Conservation (phyloP, 441 rosid species). For the Biscutella laevigata region DNA sequence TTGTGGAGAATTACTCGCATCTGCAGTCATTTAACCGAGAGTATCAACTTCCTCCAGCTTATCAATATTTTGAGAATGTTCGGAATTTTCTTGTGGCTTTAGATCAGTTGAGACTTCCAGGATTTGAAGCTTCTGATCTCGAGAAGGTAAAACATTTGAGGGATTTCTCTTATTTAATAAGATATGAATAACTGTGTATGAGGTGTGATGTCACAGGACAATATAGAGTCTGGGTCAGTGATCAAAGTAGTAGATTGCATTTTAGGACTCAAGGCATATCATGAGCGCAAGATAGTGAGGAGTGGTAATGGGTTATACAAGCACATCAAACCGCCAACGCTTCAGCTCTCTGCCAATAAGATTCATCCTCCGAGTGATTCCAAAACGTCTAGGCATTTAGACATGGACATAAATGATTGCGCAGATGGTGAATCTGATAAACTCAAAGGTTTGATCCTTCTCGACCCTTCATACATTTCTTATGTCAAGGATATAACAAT, state of each 20-base stretch:
- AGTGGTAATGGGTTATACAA: constrained; percentile 49
- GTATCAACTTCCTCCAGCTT: constrained; percentile 65
- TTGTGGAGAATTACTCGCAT: constrained; percentile 55
- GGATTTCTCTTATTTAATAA: not conserved
- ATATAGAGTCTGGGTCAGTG: constrained; percentile 65
- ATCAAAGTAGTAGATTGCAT: constrained; percentile 81
- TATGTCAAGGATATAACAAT: not conserved
- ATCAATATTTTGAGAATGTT: constrained; percentile 87
- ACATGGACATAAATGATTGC: constrained; percentile 38
- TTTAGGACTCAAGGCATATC: constrained; percentile 59
- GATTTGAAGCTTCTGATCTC: constrained; percentile 92
- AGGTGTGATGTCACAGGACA: constrained; percentile 39
- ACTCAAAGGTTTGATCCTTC: constrained; percentile 37
- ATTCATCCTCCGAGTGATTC: constrained; percentile 29
- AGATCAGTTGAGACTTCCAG: constrained; percentile 69
- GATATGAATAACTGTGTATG: not conserved
- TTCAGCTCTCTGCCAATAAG: constrained; percentile 40
- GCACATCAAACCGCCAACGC: constrained; percentile 52
- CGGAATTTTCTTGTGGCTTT: constrained; percentile 76
- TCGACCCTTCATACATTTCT: not conserved
- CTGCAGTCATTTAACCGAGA: constrained; percentile 47
- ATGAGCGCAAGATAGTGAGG: constrained; percentile 53
- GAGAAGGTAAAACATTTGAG: constrained; percentile 49
- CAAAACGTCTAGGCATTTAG: constrained; percentile 52
- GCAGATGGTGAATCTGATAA: constrained; percentile 32